Base-by-base conservation (phyloP, 176 grass and related monocot species). In the Carex parvula region DNA sequence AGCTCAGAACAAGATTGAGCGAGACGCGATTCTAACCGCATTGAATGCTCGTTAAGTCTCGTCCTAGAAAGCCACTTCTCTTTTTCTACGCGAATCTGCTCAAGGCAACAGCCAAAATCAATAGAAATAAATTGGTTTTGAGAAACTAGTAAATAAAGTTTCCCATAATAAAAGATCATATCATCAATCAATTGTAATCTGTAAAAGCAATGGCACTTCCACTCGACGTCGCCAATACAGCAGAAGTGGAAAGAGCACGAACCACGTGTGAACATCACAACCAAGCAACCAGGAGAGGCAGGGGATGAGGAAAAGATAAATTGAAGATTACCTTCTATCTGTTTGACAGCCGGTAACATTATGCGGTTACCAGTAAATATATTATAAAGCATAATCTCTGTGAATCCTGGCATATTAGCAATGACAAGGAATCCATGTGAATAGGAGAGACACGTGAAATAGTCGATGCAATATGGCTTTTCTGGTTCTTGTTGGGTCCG, bases 401-500 rank as follows among this genome's bases (percentile, higher is more conserved):
- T 41, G 3, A 80, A 87, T 33, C 82, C 74, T 77, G 86, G 70
- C 39, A 57, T 21, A 30, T 87, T 69, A 84, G 71, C 56, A 81
- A 88, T 91, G 89, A 92, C 78, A 78, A 94, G 87, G 87, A 88
- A 86, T 69, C 94, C 90, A 69, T 89, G 88, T 56, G 85, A 87
- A 79, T 85, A 91, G 58, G 64, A 74, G 39, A 84, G 87, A 8
- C 59, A 60, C 7, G n/a, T 60, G 2, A 0, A 1, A 20, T 61
- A 61, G 7, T 61, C 59, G 8, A 61, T 21, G 59, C n/a, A 9
- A 61, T 61, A 61, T 61, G 72, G 83, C 90, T 90, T 5, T 58
- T 67, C 64, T 60, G 71, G 84, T 88, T 90, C 53, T 10, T 66
- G 69, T 86, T 92, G 32, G 87, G 87, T 20, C 44, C 46, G 17